Conservation (phyloP, 352 stramenopile genomes). For the Pythium graminicola region DNA sequence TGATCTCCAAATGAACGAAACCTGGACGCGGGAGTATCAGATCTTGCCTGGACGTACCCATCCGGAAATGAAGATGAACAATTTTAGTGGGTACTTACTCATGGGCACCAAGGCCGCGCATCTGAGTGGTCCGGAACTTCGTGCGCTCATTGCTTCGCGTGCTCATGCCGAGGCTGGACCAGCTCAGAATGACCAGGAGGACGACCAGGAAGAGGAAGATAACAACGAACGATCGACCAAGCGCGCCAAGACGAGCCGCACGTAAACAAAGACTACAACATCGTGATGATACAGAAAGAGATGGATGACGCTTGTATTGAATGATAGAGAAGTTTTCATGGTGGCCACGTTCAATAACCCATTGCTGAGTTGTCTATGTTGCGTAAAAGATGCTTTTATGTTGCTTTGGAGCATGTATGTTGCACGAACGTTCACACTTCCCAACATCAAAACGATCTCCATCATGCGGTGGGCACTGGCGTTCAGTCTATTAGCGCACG, state of each 20-base stretch:
- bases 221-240: constrained; percentile 8
- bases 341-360: too few relatives aligned
- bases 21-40: constrained; percentile 95
- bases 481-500: neutral
- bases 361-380: neutral
- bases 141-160: constrained; percentile 13
- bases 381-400: neutral
- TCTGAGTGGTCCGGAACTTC: constrained; percentile 17
- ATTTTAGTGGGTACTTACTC: constrained; percentile 93
- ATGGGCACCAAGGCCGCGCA: constrained; percentile 87
- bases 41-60: constrained; percentile 90
- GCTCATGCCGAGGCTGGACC: constrained; percentile 15
- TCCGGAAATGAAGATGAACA: constrained; percentile 96
- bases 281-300: neutral
- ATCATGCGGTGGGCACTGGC: neutral
- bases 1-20: constrained; percentile 93
- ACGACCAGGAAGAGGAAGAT: constrained; percentile 2
- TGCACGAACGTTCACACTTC: neutral
- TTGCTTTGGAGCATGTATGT: neutral
- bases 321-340: too few relatives aligned
- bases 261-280: neutral
- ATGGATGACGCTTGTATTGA: neutral
- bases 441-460: neutral
- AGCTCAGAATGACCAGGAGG: neutral
- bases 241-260: constrained; percentile 14